A percentile compares a stretch with the other conserved stretches of the same genome.
Conservation (phyloP, 805 yeast genomes). For the Naumovozyma castellii region DNA sequence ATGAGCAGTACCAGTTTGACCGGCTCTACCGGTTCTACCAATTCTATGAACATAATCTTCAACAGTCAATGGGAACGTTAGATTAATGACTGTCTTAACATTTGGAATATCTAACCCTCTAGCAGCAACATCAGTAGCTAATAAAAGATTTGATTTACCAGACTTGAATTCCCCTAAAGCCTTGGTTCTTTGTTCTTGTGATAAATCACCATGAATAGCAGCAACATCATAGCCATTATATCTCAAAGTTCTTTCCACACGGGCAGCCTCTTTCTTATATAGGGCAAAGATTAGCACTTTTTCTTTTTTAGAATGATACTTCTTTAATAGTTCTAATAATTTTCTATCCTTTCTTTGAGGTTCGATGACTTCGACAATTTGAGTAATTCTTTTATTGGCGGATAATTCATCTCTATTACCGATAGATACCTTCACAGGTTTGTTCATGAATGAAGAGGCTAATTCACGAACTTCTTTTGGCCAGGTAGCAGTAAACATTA, state of each 20-base stretch:
- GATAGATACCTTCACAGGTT: conserved; percentile 82
- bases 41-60: conserved; percentile 97
- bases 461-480: conserved; percentile 96
- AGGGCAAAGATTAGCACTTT: conserved; percentile 87
- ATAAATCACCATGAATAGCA: conserved; percentile 92
- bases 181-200: conserved; percentile 83
- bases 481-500: conserved; percentile 99
- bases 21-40: conserved; percentile 98
- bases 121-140: conserved; percentile 98
- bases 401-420: conserved; percentile 91
- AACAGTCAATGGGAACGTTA: conserved; percentile 92
- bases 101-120: conserved; percentile 97
- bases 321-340: conserved; percentile 58
- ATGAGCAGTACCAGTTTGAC: conserved; percentile 88
- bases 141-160: conserved; percentile 63
- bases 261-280: conserved; percentile 91
- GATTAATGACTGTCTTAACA: conserved; percentile 87
- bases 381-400: conserved; percentile 91
- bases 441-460: conserved; percentile 73
- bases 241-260: conserved; percentile 69
- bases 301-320: conserved; percentile 67
- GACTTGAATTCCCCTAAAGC: conserved; percentile 79
- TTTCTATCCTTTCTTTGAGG: conserved; percentile 71
- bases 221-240: conserved; percentile 73
- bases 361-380: conserved; percentile 86